Base-by-base conservation (phyloP, 129 eudicot species). In the Lactuca saligna region DNA sequence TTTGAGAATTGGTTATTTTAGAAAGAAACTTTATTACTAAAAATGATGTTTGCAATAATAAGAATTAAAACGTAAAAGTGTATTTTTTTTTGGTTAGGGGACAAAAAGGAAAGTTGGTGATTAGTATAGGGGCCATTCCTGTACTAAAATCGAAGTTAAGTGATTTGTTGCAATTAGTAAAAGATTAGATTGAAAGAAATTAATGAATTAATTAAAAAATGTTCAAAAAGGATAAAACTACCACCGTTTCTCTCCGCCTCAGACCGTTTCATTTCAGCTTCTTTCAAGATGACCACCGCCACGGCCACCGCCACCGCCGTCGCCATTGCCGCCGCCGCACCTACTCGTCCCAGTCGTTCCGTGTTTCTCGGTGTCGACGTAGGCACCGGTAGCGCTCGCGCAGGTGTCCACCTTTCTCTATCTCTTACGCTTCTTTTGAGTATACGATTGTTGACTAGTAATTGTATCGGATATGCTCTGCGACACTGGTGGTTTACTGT, bases 311-410 rank as follows among this genome's bases (percentile, higher is more conserved):
- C 71, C 61, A 74, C 80, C 66, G 77, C 74, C 62, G 80, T 74
- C 72, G 78, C 82, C 83, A 63, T 78, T 54, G 25, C 84, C 61
- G 17, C 78, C 33, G 42, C 85, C 54, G 54, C 82, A 56, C 59
- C 79, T 53, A 17, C 72, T 58, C 57, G 66, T 9, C 66, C 78
- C 8, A 71, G 9, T 67, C 84, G 91, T 11, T 65, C 93, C 20
- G 74, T 94, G 38, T 87, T 69, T 68, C 97, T 94, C 70, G 99
- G 99, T 73, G 75, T 94, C 71, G 99, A 94, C 72, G 99, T 94
- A 6, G 99, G 99, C 68, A 94, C 99, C 35, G 99, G 97, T 38
- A 94, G 97, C 86, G 96, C 99, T 31, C 99, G 99, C 25, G 99
- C 99, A 75, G 99, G 99, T 94, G 80, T 55, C 10, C 33, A 42